Evolutionary conservation across 1,284 basidiomycete genomes (phyloP), one percentile per base, ranked within the genome.

Genomic region (Moesziomyces antarcticus): DNA sequence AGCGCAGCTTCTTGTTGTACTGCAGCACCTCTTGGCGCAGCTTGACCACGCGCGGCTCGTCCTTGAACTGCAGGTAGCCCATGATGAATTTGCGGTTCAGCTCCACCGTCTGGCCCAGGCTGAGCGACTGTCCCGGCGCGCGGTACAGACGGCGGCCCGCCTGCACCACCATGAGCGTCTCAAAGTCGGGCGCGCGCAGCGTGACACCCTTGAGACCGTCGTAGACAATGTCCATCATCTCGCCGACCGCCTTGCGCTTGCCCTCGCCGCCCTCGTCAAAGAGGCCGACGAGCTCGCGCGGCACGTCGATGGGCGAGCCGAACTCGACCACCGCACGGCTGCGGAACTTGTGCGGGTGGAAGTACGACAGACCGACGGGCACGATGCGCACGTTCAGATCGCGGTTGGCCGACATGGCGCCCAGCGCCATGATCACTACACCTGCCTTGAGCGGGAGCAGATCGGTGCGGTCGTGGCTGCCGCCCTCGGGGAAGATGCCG

Each of bases 141-240:
- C 93, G 93, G 86, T 99, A 99, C 58, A 99, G 87, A 52, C 97
- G 89, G 50, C 97, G 90, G 22, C 92, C 94, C 16, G 97, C 97
- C 88, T 99, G 97, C 61, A 98, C 93, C 66, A 97, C 88, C 94
- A 98, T 97, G 59, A 99, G 88, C 1, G 97, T 99, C 78, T 99
- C 97, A 85, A 93, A 99, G 85, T 99, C 97, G 1, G 97, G 94
- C 10, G 96, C 94, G 57, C 95, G 88, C 46, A 99, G 89, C 0
- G 97, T 99, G 46, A 99, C 97, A 1, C 94, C 95, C 86, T 98
- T 97, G 76, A 99, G 87, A n/a, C 90, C 93, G 82, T 98, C 93
- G 81, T 97, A 97, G 62, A 97, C 92, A 61, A 97, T 87, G 78
- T 97, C 92, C 73, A 99, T 88, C 78, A 98, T 90, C 82, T 93